phyloP scores from a whole-genome alignment of 768 basidiomycete genomes.

The Rhodotorula paludigena region DNA sequence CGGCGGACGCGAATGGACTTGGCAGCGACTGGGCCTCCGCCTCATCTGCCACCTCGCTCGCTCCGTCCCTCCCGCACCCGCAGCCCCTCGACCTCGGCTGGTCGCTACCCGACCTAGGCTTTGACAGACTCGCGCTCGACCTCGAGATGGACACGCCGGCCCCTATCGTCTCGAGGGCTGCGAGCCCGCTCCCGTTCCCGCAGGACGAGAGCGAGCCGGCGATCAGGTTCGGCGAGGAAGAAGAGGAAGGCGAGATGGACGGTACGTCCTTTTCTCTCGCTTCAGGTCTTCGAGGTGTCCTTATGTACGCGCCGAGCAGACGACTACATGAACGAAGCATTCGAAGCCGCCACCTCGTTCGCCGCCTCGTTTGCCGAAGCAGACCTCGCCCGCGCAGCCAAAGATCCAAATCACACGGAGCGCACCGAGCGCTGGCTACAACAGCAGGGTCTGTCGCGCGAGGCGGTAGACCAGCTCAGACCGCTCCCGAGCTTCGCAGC shows the following conservation, averaged over 20 bases:
- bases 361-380: slow-evolving; percentile 11
- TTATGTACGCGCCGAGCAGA: neutral
- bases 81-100: slow-evolving; percentile 2
- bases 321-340: neutral
- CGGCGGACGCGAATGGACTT: too few relatives aligned
- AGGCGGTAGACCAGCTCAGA: neutral
- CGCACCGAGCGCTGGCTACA: slow-evolving; percentile 20
- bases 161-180: too few relatives aligned
- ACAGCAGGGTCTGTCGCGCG: neutral
- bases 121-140: neutral
- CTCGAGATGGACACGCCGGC: neutral
- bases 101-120: slow-evolving; percentile 6
- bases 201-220: neutral
- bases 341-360: slow-evolving; percentile 19
- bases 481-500: too few relatives aligned
- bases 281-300: neutral
- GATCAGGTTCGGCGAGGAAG: neutral
- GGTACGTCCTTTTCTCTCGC: neutral
- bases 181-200: neutral
- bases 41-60: neutral
- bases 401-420: slow-evolving; percentile 18
- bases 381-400: slow-evolving; percentile 3
- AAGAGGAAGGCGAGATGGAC: neutral
- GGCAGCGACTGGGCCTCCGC: too few relatives aligned
- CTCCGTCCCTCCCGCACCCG: neutral